Base-by-base conservation (phyloP, 257 asterid species). In the Jacaranda mimosifolia region DNA sequence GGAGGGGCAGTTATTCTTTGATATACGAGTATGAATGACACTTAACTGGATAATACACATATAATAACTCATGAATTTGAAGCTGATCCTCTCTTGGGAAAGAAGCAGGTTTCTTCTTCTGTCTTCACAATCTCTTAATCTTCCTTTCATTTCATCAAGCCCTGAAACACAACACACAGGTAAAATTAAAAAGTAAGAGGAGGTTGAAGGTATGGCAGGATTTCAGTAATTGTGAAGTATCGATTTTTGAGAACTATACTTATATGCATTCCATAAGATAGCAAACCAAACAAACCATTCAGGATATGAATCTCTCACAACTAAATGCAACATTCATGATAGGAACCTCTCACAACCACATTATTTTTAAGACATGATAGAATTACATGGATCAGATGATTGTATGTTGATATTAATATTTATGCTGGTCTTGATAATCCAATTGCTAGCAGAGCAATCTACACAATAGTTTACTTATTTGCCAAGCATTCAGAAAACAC, bases 51-150 rank as follows among this genome's bases (percentile, higher is more conserved):
- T 13, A 72, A 9, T 63, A 74, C 60, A 46, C 15, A 62, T 48
- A 45, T 48, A 74, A 35, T 45, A 60, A 63, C 19, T 26, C 78
- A 46, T 45, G n/a, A 73, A 70, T 17, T 53, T 8, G 10, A 38
- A 55, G 65, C 26, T 49, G 79, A 40, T 64, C 62, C 63, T 46
- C 55, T 36, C 13, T 63, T 63, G 45, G 70, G 56, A 18, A 36
- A 51, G 32, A 75, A 39, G 63, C 36, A 38, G 51, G 43, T 39
- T 48, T 38, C 18, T 45, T 51, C 18, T 19, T 18, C 36, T 14
- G 3, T 38, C 55, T 18, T 46, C 60, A 5, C 9, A 4, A 11
- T 57, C 32, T 58, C 42, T 57, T 42, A 19, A 12, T 51, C 58
- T 42, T 43, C 9, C 17, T 45, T 49, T 38, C 52, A 12, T 49